Evolutionary conservation across 2,329 filamentous ascomycete genomes (phyloP), one percentile per base, ranked within the genome.

Genomic region (Onygenales sp.): DNA sequence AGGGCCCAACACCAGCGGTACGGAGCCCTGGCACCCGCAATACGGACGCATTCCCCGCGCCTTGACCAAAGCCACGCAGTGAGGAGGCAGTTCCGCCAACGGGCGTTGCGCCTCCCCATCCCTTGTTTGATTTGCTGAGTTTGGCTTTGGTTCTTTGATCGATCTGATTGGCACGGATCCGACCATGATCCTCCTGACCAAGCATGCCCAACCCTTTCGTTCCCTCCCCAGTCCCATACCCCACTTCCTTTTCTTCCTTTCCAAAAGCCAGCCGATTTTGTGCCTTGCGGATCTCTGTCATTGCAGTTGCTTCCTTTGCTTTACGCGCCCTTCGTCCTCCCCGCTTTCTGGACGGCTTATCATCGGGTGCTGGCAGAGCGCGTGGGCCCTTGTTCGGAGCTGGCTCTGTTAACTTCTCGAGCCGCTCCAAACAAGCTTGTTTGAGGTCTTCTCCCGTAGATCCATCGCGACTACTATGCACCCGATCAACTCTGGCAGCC

Each of bases 241-340:
- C 92, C 1, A 93, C 85, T 70, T 98, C 93, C 62, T 83, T 85
- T 71, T 98, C 93, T 69, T 97, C 92, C 67, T 95, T 93, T 54
- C 91, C 91, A 65, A 98, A 98, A 0, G 85, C 89, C 81, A 98
- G 86, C 52, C 93, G 83, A 73, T 98, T 98, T 71, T 97, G 93
- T 4, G 90, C 90, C 70, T 97, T 96, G 59, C 91, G 85, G 33
- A 98, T 76, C 52, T 98, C 93, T 0, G 93, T 98, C 89, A 96
- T 95, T 56, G 93, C 92, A 6, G 88, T 88, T 3, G 92, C 91
- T 70, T 95, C 93, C 78, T 98, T 98, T 56, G 92, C 92, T 70
- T 95, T 95, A 54, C 93, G 79, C 10, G 91, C 93, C 59, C 90
- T 80, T 52, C 92, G 79, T 50, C 93, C 93, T 69, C 93, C 93